Evolutionary conservation across 2,329 filamentous ascomycete species (phyloP).

Genomic region (Beauveria rudraprayagi): DNA sequence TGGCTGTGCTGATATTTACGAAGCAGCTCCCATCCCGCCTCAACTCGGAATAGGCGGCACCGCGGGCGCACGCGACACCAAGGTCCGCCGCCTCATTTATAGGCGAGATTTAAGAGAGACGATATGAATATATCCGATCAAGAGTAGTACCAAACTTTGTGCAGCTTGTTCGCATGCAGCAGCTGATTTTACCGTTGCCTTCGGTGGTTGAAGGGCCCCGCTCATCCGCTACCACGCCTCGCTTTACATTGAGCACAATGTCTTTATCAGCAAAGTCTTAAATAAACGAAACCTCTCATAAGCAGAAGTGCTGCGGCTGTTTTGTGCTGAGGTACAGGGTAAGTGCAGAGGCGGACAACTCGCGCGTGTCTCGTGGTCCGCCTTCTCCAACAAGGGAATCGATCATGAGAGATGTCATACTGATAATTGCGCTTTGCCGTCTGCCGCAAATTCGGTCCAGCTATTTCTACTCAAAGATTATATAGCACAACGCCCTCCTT

Average conservation of each 20-base stretch:
- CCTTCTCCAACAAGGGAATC: neutral
- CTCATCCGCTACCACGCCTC: too few species aligned
- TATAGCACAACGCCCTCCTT: too few species aligned
- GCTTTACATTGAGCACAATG: neutral
- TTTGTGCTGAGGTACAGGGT: too few species aligned
- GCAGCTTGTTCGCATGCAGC: neutral
- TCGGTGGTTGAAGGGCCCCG: too few species aligned
- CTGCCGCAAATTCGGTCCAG: too few species aligned
- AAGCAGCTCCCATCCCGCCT: constrained; percentile 28
- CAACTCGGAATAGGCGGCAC: neutral
- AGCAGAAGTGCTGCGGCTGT: too few species aligned
- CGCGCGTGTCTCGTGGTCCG: neutral
- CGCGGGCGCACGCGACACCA: neutral
- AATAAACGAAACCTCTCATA: too few species aligned
- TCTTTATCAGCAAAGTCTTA: neutral
- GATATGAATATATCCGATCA: too few species aligned
- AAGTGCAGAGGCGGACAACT: neutral
- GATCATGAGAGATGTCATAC: neutral
- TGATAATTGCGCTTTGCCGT: neutral
- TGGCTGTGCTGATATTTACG: constrained; percentile 29
- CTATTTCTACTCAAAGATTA: too few species aligned
- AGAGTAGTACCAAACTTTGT: too few species aligned
- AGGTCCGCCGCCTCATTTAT: neutral
- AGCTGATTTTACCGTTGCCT: too few species aligned
- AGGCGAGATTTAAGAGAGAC: neutral